Base-by-base conservation (phyloP, 1,284 basidiomycete species). In the Malassezia brasiliensis region DNA sequence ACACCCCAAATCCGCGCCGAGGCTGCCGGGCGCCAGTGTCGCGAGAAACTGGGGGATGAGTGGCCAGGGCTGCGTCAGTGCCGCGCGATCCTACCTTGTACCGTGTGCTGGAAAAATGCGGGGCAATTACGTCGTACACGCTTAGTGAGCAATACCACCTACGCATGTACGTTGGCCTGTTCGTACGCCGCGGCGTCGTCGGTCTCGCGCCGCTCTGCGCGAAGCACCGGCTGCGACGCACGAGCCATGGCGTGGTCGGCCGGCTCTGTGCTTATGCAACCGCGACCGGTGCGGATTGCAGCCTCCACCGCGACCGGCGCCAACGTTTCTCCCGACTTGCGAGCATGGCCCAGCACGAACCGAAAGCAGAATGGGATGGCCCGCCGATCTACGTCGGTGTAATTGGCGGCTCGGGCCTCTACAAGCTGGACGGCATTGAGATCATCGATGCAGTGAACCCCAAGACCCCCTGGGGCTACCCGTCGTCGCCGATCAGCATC, bases 1-100 rank as follows among this genome's bases (percentile, higher is more conserved):
- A 17, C 90, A 91, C 8, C 94, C 94, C 11, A 89, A 85, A 75
- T 99, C 94, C 14, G 96, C 81, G 5, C 94, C 93, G 20, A 96
- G 76, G 73, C 83, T 86, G 20, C 88, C 85, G 8, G 83, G 76
- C 3, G 87, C 83, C 1, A 96, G 74, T 15, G 80, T 81, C 5
- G 80, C 78, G 35, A 98, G 79, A 73, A 96, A 99, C 17, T 78
- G 74, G 10, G 85, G 81, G 45, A 96, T 88, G 58, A 96, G 83
- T 0, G 93, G 93, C 93, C 93, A 99, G 56, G 90, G 90, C 85
- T 60, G 52, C 2, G 19, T 20, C 41, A 40, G 48, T 47, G 31
- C 32, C 32, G 30, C 15, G 49, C 40, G 30, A 15, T 64, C 77
- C 60, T 61, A 87, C 88, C 79, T 96, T 96, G 79, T 96, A 91